Evolutionary conservation across 192 early-diverging fungal genomes (phyloP).

Genomic region (Kappamyces sp.): DNA sequence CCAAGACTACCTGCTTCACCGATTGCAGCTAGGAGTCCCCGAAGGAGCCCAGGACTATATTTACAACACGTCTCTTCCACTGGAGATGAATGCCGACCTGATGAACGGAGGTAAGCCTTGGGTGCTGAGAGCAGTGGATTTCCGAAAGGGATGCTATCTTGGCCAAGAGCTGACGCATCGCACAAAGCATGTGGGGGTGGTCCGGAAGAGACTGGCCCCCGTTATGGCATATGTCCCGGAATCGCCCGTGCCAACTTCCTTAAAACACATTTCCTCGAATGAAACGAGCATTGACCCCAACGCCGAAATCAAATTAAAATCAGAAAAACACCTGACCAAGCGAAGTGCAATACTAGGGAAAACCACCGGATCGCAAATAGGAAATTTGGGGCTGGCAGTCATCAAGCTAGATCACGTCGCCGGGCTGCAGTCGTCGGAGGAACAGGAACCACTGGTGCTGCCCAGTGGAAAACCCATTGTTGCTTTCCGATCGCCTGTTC

Average conservation of each 20-base stretch:
- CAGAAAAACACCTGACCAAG: background rate
- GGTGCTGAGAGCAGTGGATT: slow-evolving; percentile 65
- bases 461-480: no score
- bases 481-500: no score
- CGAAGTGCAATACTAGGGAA: background rate
- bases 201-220: slow-evolving; percentile 72
- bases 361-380: background rate
- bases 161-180: slow-evolving; percentile 98
- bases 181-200: slow-evolving; percentile 90
- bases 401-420: background rate
- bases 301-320: background rate
- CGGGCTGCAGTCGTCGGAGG: background rate
- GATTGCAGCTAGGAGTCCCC: slow-evolving; percentile 80
- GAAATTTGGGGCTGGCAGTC: background rate
- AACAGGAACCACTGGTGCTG: background rate
- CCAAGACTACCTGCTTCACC: slow-evolving; percentile 64
- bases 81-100: slow-evolving; percentile 89
- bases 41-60: slow-evolving; percentile 84
- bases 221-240: no score
- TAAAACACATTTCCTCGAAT: background rate
- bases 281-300: background rate
- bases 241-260: background rate
- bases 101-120: slow-evolving; percentile 70
- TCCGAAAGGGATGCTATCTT: slow-evolving; percentile 95
- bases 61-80: slow-evolving; percentile 63